A percentile compares a stretch with the other conserved stretches of the same genome.
Evolutionary conservation across 352 stramenopile species (phyloP).

Genomic region (Globisporangium emineosum): DNA sequence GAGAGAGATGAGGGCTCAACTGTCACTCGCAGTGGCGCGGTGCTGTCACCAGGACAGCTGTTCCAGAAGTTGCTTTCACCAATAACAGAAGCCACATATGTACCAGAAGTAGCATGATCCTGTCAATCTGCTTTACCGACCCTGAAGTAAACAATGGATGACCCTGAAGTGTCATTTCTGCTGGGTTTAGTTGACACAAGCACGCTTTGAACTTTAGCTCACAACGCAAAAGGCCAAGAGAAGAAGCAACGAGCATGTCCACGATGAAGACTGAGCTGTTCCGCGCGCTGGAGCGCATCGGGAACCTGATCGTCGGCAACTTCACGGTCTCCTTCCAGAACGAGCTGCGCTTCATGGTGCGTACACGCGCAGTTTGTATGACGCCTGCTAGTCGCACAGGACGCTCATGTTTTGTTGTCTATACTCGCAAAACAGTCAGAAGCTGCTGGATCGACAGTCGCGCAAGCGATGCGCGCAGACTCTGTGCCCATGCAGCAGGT

Average conservation of each 20-base stretch:
- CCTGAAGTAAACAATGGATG: neutral
- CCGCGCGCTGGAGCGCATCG: constrained; percentile 56
- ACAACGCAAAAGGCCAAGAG: neutral
- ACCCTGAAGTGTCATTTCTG: neutral
- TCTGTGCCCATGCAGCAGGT: constrained; percentile 72
- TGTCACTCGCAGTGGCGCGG: neutral
- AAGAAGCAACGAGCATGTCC: neutral
- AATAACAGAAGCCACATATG: neutral
- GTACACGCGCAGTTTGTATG: neutral
- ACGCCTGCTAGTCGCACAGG: no score
- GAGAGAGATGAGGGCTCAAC: neutral
- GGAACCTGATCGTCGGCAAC: constrained; percentile 75
- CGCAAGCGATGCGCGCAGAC: constrained; percentile 59
- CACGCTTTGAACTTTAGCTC: neutral
- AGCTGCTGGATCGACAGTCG: constrained; percentile 54
- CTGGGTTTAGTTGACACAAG: constrained; percentile 6
- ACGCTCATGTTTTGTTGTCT: neutral
- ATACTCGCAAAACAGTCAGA: constrained; percentile 41
- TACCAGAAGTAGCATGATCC: neutral
- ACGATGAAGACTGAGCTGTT: constrained; percentile 66
- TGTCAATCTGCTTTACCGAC: neutral
- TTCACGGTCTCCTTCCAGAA: constrained; percentile 85
- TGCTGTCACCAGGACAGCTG: neutral
- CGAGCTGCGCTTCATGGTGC: constrained; percentile 84
- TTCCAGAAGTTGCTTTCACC: neutral